phyloP scores from a whole-genome alignment of 208 protist genomes.

The Trypanosoma brucei region DNA sequence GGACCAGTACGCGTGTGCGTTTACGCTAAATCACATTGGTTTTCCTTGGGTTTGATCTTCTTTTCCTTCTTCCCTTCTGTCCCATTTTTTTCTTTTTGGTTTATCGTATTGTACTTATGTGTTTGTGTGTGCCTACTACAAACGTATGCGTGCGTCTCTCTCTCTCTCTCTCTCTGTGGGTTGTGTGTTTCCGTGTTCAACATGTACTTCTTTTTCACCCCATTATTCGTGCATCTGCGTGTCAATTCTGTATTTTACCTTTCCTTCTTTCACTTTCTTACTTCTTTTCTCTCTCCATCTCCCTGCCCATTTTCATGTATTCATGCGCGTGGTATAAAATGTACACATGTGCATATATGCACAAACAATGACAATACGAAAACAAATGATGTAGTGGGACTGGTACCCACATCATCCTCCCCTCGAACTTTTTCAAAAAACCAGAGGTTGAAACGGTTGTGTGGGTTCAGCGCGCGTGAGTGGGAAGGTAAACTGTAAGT shows the following conservation, averaged over 20 bases:
- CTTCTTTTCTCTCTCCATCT: conserved; percentile 12
- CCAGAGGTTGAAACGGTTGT: no score
- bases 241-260: no score
- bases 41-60: not conserved
- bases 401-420: no score
- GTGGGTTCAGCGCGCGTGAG: no score
- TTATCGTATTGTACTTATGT: not conserved
- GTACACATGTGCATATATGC: no score
- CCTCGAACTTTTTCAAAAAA: no score
- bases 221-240: no score
- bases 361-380: no score
- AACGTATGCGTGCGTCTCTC: not conserved
- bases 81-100: not conserved
- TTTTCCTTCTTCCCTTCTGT: not conserved
- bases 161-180: not conserved
- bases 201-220: not conserved
- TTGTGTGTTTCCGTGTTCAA: not conserved
- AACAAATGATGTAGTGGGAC: no score
- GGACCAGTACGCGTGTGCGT: not conserved
- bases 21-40: not conserved
- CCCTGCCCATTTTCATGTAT: not conserved
- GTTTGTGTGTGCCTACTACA: not conserved
- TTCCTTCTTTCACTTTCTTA: conserved; percentile 6
- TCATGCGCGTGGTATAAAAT: not conserved
- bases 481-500: no score